Percentiles rank a stretch among this genome's conserved stretches.
Evolutionary conservation across 345 rosid species (phyloP).

Genomic region (Citrus sinensis): DVS_A1.0 CM039168.1:1690501-1691000

Average conservation of each 20-base stretch:
- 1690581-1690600: background rate
- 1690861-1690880: slow-evolving; percentile 99
- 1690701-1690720: slow-evolving; percentile 96
- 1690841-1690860: slow-evolving; percentile 93
- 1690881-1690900: slow-evolving; percentile 99
- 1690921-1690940: slow-evolving; percentile 93
- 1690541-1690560: background rate
- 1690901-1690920: slow-evolving; percentile 96
- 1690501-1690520: background rate
- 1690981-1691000: slow-evolving; percentile 58
- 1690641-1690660: slow-evolving; percentile 99
- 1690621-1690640: slow-evolving; percentile 68
- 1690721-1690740: slow-evolving; percentile 93
- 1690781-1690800: slow-evolving; percentile 9
- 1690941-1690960: slow-evolving; percentile 93
- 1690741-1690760: slow-evolving; percentile 65
- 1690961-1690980: slow-evolving; percentile 90
- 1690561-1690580: background rate
- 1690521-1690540: background rate
- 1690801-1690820: slow-evolving; percentile 35
- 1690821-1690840: slow-evolving; percentile 95
- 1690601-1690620: slow-evolving; percentile 10
- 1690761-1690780: background rate
- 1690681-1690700: slow-evolving; percentile 91
- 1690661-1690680: slow-evolving; percentile 96